Percentiles rank a stretch among this genome's conserved stretches.
phyloP scores from a whole-genome alignment of 345 rosid genomes.

The Cardamine chenopodiifolia region DNA sequence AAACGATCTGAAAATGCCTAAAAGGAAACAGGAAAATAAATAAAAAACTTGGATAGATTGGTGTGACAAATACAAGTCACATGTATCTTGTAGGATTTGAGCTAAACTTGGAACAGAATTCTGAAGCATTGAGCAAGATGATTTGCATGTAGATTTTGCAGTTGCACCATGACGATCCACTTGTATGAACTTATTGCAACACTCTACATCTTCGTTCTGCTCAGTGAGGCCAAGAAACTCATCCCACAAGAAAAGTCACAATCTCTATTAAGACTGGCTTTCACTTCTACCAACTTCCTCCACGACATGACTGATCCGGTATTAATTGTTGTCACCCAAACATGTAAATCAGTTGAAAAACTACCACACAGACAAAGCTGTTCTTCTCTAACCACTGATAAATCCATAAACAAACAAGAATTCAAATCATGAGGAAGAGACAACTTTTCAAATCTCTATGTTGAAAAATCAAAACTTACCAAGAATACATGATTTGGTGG shows the following conservation, averaged over 20 bases:
- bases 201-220: background rate
- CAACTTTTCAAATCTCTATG: background rate
- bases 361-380: background rate
- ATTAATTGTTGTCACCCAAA: conserved; percentile 6
- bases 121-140: too few relatives aligned
- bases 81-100: background rate
- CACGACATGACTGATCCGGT: background rate
- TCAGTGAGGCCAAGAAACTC: background rate
- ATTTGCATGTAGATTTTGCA: too few relatives aligned
- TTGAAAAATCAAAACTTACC: conserved; percentile 4
- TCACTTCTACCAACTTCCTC: background rate
- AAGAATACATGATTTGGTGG: background rate
- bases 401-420: background rate
- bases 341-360: background rate
- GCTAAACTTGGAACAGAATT: too few relatives aligned
- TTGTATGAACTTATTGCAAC: background rate
- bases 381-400: conserved; percentile 8
- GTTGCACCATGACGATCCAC: background rate
- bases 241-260: background rate
- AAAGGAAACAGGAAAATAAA: too few relatives aligned
- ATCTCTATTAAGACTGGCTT: background rate
- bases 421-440: background rate
- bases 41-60: background rate
- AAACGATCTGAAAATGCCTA: too few relatives aligned
- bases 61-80: background rate